phyloP scores from a whole-genome alignment of 2,329 filamentous ascomycete species.

The Fusarium pseudonygamai region DNA sequence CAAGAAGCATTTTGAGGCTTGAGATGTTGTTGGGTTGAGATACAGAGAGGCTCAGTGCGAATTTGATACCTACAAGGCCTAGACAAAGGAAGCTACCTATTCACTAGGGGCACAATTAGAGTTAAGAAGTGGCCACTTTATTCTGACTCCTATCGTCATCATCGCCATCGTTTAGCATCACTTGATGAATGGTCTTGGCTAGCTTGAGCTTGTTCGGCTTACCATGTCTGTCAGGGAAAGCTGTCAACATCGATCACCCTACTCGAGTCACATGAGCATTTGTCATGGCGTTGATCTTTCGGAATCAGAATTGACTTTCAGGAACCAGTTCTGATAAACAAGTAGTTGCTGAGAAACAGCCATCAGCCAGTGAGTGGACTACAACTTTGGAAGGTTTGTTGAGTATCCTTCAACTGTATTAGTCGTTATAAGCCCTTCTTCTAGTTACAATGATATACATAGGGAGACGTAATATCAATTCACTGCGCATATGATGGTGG shows the following conservation, averaged over 20 bases:
- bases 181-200: background rate
- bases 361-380: background rate
- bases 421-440: background rate
- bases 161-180: background rate
- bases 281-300: background rate
- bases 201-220: constrained; percentile 9
- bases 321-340: background rate
- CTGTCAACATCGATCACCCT: constrained; percentile 29
- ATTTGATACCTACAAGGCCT: background rate
- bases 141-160: background rate
- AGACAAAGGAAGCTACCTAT: background rate
- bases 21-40: background rate
- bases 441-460: background rate
- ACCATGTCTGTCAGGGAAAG: constrained; percentile 1
- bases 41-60: background rate
- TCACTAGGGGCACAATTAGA: background rate
- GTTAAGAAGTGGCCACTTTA: background rate
- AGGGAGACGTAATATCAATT: background rate
- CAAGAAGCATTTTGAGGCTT: background rate
- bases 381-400: background rate
- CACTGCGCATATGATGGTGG: background rate
- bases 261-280: background rate
- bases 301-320: background rate
- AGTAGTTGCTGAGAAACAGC: background rate
- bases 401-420: background rate